These are phyloP conservation scores for Cadophora malorum DNA, from an alignment of 2,329 filamentous ascomycete genomes.

Conservation along the genomic window DNA sequence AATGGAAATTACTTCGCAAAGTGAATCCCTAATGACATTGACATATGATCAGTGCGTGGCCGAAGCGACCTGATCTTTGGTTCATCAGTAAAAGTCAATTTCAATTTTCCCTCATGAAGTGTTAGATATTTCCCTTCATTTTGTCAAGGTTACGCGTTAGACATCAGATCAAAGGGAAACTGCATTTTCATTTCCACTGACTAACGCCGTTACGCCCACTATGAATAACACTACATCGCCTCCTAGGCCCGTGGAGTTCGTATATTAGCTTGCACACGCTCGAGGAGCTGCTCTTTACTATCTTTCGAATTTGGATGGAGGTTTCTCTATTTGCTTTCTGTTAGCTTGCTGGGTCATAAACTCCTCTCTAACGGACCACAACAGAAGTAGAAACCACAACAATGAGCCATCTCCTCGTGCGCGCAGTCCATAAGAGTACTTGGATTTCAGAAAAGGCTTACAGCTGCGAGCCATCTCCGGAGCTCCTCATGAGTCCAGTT, in stretches of 20 bases:
- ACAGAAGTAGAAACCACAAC: too few species aligned
- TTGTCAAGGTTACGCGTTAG: too few species aligned
- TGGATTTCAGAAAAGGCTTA: constrained; percentile 54
- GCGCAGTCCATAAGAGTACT: too few species aligned
- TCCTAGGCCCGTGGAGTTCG: constrained; percentile 47
- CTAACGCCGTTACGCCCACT: background rate
- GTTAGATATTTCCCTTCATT: too few species aligned
- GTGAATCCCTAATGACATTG: background rate
- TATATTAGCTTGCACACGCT: constrained; percentile 73
- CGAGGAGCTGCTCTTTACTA: constrained; percentile 68
- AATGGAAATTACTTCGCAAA: too few species aligned
- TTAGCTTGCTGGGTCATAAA: too few species aligned
- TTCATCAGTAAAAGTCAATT: too few species aligned
- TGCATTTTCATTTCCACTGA: background rate
- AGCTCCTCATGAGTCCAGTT: constrained; percentile 83
- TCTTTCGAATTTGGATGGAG: constrained; percentile 65
- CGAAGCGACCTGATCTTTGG: too few species aligned
- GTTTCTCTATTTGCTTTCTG: constrained; percentile 57
- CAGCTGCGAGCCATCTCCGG: constrained; percentile 78
- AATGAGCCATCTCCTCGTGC: too few species aligned
- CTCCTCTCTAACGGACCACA: too few species aligned
- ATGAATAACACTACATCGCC: background rate
- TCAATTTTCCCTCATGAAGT: too few species aligned
- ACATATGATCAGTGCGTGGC: background rate
- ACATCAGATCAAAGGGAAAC: too few species aligned